Evolutionary conservation across 2,329 filamentous ascomycete species (phyloP).

Genomic region (Aspergillus sp.): DNA sequence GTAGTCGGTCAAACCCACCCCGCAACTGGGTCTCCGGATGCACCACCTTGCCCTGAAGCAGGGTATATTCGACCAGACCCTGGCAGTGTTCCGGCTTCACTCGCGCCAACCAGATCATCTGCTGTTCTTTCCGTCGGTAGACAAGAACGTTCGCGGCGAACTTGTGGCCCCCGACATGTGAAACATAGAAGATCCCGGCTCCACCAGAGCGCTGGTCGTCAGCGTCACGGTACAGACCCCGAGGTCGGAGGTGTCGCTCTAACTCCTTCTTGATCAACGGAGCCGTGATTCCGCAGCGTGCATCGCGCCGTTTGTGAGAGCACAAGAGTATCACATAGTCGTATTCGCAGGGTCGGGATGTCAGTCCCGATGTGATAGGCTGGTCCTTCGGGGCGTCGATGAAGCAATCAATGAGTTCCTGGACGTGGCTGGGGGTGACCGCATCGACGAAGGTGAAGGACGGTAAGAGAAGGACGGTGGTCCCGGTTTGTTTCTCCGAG

Average conservation of each 20-base stretch:
- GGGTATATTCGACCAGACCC: constrained; percentile 80
- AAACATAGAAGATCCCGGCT: constrained; percentile 88
- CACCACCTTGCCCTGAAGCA: constrained; percentile 85
- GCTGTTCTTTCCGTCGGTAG: constrained; percentile 59
- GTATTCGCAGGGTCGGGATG: constrained; percentile 68
- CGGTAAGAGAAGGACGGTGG: constrained; percentile 75
- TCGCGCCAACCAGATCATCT: constrained; percentile 78
- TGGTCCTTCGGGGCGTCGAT: constrained; percentile 66
- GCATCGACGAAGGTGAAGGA: constrained; percentile 77
- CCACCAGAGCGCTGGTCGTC: constrained; percentile 81
- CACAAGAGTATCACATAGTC: constrained; percentile 82
- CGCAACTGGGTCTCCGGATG: constrained; percentile 79
- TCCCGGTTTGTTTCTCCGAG: constrained; percentile 40
- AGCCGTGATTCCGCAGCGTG: constrained; percentile 85
- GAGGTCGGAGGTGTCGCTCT: constrained; percentile 75
- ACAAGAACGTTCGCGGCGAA: constrained; percentile 89
- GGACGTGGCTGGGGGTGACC: constrained; percentile 65
- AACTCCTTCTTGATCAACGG: constrained; percentile 78
- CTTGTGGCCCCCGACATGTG: constrained; percentile 90
- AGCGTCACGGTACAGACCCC: constrained; percentile 76
- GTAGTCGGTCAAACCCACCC: constrained; percentile 77
- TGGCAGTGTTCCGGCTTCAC: constrained; percentile 84
- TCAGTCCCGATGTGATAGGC: constrained; percentile 31
- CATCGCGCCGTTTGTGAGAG: constrained; percentile 84
- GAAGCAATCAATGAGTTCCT: constrained; percentile 64